Evolutionary conservation across 73 alveolate genomes (phyloP), one percentile per base, ranked within the genome.

Genomic region (Symbiodinium pilosum): DNA sequence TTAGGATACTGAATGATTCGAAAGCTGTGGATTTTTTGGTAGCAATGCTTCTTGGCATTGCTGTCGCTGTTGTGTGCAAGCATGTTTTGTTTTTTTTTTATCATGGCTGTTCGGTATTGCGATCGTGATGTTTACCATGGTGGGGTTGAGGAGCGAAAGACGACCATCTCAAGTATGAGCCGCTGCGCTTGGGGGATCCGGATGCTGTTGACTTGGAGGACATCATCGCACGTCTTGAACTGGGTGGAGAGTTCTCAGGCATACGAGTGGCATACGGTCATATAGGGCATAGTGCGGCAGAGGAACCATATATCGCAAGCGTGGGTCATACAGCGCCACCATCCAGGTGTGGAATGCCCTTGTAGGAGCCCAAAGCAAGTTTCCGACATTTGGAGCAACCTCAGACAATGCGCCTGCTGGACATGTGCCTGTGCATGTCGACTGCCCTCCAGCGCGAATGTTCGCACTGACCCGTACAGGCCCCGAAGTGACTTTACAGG

Each of bases 151-250:
- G 85, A 9, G 96, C 9, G 59, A n/a, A 87, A 1, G 54, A 32
- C 5, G 96, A 87, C 5, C 86, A 39, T 43, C 32, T 1, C 4
- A 47, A 7, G 44, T 64, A 68, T 34, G 52, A 43, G 52, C 87
- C 56, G 36, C 36, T 91, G 77, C 20, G 21, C 1, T 47, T 68
- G 86, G 96, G 96, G 8, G 96, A 91, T 64, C 96, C 96, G 5
- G 88, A 91, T 40, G 43, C 87, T 56, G 52, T 69, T 44, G 96
- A 91, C 75, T n/a, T 91, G 52, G 96, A 91, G 96, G 96, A 21
- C 71, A 20, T 54, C 32, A 54, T 26, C 20, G 30, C 12, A 51
- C 4, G 68, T 16, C 28, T 51, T 16, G 12, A 16, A 24, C 68
- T 16, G 73, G 30, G 7, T 54, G 73, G 20, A 9, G 73, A 26